These are phyloP conservation scores for Epichloe glyceriae DNA, from an alignment of 2,329 filamentous ascomycete species.

Conservation along the genomic window DNA sequence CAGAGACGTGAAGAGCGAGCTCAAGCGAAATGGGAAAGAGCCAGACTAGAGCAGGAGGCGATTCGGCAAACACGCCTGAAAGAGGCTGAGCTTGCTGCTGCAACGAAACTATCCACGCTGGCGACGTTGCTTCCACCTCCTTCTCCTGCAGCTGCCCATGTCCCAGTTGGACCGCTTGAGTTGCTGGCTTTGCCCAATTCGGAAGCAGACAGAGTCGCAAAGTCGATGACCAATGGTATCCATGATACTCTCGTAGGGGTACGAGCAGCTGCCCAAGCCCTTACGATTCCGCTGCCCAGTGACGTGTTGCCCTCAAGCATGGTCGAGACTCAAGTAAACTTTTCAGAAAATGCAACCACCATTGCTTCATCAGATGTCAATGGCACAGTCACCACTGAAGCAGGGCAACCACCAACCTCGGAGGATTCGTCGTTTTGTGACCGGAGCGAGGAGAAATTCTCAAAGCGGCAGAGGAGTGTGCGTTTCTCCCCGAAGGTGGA, in stretches of 20 bases:
- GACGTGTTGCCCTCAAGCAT: neutral
- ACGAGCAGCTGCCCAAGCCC: neutral
- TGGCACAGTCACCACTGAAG: neutral
- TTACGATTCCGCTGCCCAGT: neutral
- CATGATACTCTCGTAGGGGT: neutral
- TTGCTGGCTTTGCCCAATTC: slow-evolving; percentile 23
- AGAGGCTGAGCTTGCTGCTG: slow-evolving; percentile 26
- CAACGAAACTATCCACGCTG: slow-evolving; percentile 8
- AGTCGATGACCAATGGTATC: neutral
- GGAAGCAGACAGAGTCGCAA: neutral
- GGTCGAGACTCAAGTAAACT: neutral
- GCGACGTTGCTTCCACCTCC: neutral
- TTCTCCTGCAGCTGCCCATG: neutral
- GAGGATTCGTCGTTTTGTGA: slow-evolving; percentile 9
- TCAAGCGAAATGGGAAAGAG: slow-evolving; percentile 80
- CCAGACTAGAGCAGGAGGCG: slow-evolving; percentile 72
- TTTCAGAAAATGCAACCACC: neutral
- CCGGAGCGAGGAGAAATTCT: slow-evolving; percentile 9
- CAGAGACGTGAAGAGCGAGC: slow-evolving; percentile 68
- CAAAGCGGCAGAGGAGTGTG: slow-evolving; percentile 48
- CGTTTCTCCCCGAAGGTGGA: slow-evolving; percentile 57
- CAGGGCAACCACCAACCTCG: neutral
- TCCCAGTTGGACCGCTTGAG: slow-evolving; percentile 31
- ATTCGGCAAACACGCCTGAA: slow-evolving; percentile 54
- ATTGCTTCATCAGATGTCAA: neutral